A percentile compares a stretch with the other conserved stretches of the same genome.
Evolutionary conservation across 2,329 filamentous ascomycete genomes (phyloP).

Genomic region (Teratosphaeria gauchensis): DNA sequence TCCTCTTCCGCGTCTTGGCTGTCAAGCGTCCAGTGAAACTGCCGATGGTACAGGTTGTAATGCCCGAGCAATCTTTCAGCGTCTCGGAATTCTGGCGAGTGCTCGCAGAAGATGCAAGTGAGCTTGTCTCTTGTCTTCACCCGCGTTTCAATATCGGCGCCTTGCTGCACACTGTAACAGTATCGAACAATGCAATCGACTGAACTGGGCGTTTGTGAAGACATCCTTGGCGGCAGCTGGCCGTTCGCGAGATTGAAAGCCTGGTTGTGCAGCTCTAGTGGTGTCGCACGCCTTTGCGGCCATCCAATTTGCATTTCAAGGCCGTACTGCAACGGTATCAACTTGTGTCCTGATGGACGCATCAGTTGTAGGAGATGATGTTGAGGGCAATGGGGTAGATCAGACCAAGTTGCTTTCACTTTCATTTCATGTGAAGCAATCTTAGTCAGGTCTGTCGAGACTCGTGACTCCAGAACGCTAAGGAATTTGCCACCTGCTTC

Average conservation of each 20-base stretch:
- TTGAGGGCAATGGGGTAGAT: constrained; percentile 21
- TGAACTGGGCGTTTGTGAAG: not conserved
- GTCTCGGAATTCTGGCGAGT: constrained; percentile 12
- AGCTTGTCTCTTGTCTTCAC: constrained; percentile 8
- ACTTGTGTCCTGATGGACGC: constrained; percentile 11
- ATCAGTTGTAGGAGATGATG: constrained; percentile 12
- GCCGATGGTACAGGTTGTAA: constrained; percentile 25
- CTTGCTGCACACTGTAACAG: constrained; percentile 3
- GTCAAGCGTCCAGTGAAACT: constrained; percentile 26
- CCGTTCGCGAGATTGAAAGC: constrained; percentile 1
- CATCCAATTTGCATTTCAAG: constrained; percentile 21
- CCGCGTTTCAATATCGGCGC: not conserved
- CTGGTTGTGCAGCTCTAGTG: constrained; percentile 17
- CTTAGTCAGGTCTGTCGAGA: constrained; percentile 1
- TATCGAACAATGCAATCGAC: constrained; percentile 18
- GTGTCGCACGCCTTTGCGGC: constrained; percentile 10
- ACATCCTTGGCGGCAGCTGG: not conserved
- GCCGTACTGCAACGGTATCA: constrained; percentile 12
- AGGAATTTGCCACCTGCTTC: constrained; percentile 22
- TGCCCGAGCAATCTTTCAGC: constrained; percentile 27
- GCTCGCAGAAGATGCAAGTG: constrained; percentile 17
- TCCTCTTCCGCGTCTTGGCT: constrained; percentile 16
- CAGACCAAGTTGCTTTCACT: constrained; percentile 20
- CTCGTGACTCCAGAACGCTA: constrained; percentile 13
- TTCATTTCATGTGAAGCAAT: constrained; percentile 9